A percentile compares a stretch with the other conserved stretches of the same genome.
Conservation (phyloP, 2,329 filamentous ascomycete species). For the Rhytidhysteron rufulum region DNA sequence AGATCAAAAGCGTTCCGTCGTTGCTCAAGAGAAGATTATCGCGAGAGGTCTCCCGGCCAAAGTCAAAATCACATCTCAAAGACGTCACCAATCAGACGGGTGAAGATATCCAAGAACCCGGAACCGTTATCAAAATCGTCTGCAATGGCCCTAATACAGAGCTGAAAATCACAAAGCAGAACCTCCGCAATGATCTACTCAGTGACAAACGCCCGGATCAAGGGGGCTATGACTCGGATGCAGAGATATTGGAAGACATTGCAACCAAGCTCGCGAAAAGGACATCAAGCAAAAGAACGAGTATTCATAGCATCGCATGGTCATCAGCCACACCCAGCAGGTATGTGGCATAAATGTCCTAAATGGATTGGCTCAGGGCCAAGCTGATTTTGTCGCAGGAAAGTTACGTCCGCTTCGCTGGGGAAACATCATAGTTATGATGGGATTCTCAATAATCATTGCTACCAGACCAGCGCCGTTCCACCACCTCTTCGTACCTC, state of each 20-base stretch:
- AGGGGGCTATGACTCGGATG: slow-evolving; percentile 37
- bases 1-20: slow-evolving; percentile 31
- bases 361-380: not conserved
- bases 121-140: slow-evolving; percentile 23
- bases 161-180: slow-evolving; percentile 26
- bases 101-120: slow-evolving; percentile 4
- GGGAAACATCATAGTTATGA: not conserved
- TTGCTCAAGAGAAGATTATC: slow-evolving; percentile 30
- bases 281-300: slow-evolving; percentile 26
- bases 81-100: slow-evolving; percentile 4
- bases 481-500: too few species aligned
- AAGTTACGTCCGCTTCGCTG: not conserved
- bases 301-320: slow-evolving; percentile 34
- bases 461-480: slow-evolving; percentile 5
- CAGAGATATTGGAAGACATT: slow-evolving; percentile 29
- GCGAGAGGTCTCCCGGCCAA: slow-evolving; percentile 11
- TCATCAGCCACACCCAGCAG: slow-evolving; percentile 20
- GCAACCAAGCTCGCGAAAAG: slow-evolving; percentile 26
- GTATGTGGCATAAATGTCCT: too few species aligned
- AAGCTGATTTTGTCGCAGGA: not conserved
- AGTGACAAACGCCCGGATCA: slow-evolving; percentile 28
- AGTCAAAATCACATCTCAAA: slow-evolving; percentile 5
- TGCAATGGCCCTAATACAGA: slow-evolving; percentile 17
- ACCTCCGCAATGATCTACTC: slow-evolving; percentile 28
- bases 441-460: not conserved